Evolutionary conservation across 2,329 filamentous ascomycete species (phyloP), one percentile per base, ranked within the genome.

Genomic region (Sporothrix globosa): DNA sequence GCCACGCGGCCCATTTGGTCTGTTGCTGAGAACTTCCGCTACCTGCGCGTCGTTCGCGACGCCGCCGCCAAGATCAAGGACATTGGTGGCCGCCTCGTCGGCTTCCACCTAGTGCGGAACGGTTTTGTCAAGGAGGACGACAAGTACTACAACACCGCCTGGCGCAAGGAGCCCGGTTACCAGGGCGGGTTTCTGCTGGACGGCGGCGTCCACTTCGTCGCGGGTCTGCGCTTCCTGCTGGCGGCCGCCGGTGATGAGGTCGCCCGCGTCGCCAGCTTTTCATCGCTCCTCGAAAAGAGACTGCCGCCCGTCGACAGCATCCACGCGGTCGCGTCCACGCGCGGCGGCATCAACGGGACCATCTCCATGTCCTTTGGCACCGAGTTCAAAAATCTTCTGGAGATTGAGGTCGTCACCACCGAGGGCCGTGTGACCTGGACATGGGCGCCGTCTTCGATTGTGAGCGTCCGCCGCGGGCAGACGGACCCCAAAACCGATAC

Each of bases 161-260:
- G 79, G 92, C 87, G 92, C 69, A 90, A 90, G 78, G 84, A 81
- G 68, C 91, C 91, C 0, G 82, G 86, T 68, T 86, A 92, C 77
- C 90, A 93, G 79, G 92, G 91, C 69, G 91, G 92, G 0, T 93
- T 93, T 77, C 78, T 93, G 69, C 85, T 94, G 1, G 91, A 94
- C 75, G 90, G 87, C 13, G 91, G 92, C 58, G 90, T 94, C 27
- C 92, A 94, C 78, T 89, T 87, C 72, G 82, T 89, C 7, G 91
- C 91, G 10, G 88, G 80, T 0, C 83, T 89, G 66, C 82, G 91
- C 19, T 77, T 86, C 46, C 76, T 94, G 53, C 80, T 93, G 1
- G 81, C 82, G 21, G 72, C 79, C 0, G 81, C 65, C 7, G 46
- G 39, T 11, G 70, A 85, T 58, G 79, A 83, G 13, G 80, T 86